Conservation (phyloP, 805 yeast genomes). For the Saccharomycopsis oosterbeekiorum region DNA sequence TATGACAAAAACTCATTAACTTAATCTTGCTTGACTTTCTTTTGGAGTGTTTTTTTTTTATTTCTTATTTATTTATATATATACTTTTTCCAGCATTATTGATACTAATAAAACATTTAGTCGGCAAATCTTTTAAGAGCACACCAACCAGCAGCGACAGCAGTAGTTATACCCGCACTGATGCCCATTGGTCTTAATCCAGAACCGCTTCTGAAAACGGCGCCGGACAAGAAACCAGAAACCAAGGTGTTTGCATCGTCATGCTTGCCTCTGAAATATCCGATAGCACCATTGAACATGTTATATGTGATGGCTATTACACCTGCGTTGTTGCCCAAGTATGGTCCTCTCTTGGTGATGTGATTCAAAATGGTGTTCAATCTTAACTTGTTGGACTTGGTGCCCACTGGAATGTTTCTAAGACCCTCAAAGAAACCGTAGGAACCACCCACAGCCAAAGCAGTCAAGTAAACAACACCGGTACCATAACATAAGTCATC, state of each 20-base stretch:
- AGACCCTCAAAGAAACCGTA: constrained; percentile 86
- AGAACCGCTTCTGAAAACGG: constrained; percentile 73
- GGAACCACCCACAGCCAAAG: constrained; percentile 82
- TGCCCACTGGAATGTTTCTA: constrained; percentile 59
- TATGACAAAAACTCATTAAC: too few species aligned
- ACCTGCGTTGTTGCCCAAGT: constrained; percentile 90
- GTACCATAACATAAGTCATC: constrained; percentile 98
- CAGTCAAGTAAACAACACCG: constrained; percentile 83
- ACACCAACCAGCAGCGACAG: constrained; percentile 90
- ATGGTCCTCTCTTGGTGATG: constrained; percentile 93
- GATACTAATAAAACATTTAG: neutral
- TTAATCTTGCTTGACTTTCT: neutral
- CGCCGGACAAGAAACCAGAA: constrained; percentile 91
- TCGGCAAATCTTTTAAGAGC: constrained; percentile 43
- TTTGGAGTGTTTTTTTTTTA: too few species aligned
- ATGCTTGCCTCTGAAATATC: constrained; percentile 76
- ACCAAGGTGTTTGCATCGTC: constrained; percentile 75
- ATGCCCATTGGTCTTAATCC: constrained; percentile 86
- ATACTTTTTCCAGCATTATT: neutral
- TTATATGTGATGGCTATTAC: constrained; percentile 86
- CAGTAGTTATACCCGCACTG: constrained; percentile 76
- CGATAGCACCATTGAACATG: constrained; percentile 70
- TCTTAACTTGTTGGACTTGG: constrained; percentile 64
- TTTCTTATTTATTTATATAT: too few species aligned
- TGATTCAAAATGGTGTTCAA: constrained; percentile 86